These are phyloP conservation scores for Spathaspora boniae DNA, from an alignment of 805 yeast genomes.

Conservation along the genomic window DNA sequence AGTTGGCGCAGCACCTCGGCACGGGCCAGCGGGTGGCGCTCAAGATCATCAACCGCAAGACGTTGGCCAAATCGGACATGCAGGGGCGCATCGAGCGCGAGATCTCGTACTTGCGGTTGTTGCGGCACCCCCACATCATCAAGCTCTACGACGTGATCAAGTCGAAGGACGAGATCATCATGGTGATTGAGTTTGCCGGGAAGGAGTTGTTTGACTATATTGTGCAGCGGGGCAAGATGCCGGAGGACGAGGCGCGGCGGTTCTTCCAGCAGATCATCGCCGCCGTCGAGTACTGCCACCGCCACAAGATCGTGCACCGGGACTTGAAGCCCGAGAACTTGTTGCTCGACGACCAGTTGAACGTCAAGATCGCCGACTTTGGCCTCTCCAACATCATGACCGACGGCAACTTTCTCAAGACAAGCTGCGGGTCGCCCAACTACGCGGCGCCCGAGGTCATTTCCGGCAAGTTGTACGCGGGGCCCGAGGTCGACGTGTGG, in stretches of 20 bases:
- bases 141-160: slow-evolving; percentile 93
- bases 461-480: slow-evolving; percentile 91
- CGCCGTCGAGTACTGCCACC: slow-evolving; percentile 94
- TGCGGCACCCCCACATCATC: slow-evolving; percentile 95
- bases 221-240: slow-evolving; percentile 90
- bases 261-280: slow-evolving; percentile 95
- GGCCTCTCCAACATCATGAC: slow-evolving; percentile 96
- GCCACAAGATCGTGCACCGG: slow-evolving; percentile 94
- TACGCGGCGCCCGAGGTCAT: slow-evolving; percentile 98
- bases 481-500: slow-evolving; percentile 99
- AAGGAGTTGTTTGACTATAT: slow-evolving; percentile 93
- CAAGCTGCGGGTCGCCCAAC: slow-evolving; percentile 95
- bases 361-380: slow-evolving; percentile 94
- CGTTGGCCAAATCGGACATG: slow-evolving; percentile 93
- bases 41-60: slow-evolving; percentile 87
- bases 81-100: slow-evolving; percentile 95
- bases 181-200: slow-evolving; percentile 98
- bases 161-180: slow-evolving; percentile 90
- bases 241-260: slow-evolving; percentile 85
- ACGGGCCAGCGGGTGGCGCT: slow-evolving; percentile 92
- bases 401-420: slow-evolving; percentile 91
- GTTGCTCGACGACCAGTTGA: slow-evolving; percentile 80
- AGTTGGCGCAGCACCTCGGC: slow-evolving; percentile 81
- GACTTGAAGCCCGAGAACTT: slow-evolving; percentile 95
- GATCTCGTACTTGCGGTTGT: slow-evolving; percentile 78